Conservation (phyloP, 2,329 filamentous ascomycete genomes). For the Exophiala sp. region DNA sequence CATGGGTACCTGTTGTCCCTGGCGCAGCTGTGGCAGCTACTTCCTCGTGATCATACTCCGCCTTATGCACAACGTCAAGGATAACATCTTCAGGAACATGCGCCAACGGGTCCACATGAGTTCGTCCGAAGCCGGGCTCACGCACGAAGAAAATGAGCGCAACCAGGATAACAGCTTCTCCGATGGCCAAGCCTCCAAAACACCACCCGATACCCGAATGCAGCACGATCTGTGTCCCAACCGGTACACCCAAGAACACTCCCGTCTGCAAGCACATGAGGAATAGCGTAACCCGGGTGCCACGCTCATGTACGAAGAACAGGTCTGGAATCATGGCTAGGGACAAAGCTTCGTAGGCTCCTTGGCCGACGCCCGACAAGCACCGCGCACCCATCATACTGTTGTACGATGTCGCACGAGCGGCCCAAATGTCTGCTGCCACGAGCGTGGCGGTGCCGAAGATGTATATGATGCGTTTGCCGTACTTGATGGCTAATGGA, state of each 20-base stretch:
- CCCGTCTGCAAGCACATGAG: constrained; percentile 81
- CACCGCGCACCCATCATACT: constrained; percentile 79
- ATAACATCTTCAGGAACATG: constrained; percentile 6
- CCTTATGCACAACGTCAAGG: constrained; percentile 2
- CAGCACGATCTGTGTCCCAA: constrained; percentile 80
- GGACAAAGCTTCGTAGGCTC: constrained; percentile 84
- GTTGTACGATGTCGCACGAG: constrained; percentile 70
- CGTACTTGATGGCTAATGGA: constrained; percentile 83
- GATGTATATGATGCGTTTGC: constrained; percentile 87
- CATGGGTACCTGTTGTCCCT: background rate
- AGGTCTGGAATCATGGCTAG: constrained; percentile 94
- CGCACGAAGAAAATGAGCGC: constrained; percentile 86
- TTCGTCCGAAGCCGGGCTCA: constrained; percentile 55
- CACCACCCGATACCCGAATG: constrained; percentile 80
- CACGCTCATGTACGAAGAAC: constrained; percentile 89
- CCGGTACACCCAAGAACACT: constrained; percentile 83
- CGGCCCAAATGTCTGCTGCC: constrained; percentile 75
- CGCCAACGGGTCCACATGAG: constrained; percentile 3
- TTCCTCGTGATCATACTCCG: constrained; percentile 1
- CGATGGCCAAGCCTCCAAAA: constrained; percentile 72
- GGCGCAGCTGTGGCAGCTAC: background rate
- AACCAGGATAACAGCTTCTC: constrained; percentile 66
- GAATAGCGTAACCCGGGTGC: constrained; percentile 88
- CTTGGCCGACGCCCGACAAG: constrained; percentile 82
- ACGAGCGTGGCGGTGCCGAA: constrained; percentile 73